phyloP scores from a whole-genome alignment of 1,284 basidiomycete genomes.

The Cryptococcus depauperatus region DNA sequence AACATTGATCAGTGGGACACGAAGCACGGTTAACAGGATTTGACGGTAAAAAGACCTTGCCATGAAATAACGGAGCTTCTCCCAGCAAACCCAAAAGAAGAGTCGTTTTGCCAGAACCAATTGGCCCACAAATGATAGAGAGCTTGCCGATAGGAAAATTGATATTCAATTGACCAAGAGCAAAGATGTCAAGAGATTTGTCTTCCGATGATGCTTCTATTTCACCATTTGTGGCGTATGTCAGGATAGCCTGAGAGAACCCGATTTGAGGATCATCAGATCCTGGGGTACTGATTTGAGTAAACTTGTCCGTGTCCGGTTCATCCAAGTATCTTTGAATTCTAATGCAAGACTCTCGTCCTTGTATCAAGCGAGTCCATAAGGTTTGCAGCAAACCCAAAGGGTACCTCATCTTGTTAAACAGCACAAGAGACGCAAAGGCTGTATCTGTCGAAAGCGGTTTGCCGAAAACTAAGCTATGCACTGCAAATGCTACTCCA shows the following conservation, averaged over 20 bases:
- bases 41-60: slow-evolving; percentile 50
- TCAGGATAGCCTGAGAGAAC: slow-evolving; percentile 48
- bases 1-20: slow-evolving; percentile 45
- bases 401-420: slow-evolving; percentile 47
- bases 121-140: slow-evolving; percentile 45
- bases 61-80: slow-evolving; percentile 49
- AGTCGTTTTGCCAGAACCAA: slow-evolving; percentile 60
- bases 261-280: slow-evolving; percentile 47
- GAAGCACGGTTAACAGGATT: slow-evolving; percentile 39
- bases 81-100: slow-evolving; percentile 53
- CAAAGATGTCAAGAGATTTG: slow-evolving; percentile 38
- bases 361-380: slow-evolving; percentile 47
- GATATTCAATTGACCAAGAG: slow-evolving; percentile 47
- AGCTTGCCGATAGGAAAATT: slow-evolving; percentile 44
- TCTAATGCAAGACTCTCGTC: slow-evolving; percentile 44
- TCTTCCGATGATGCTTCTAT: slow-evolving; percentile 3
- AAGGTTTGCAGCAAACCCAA: slow-evolving; percentile 36
- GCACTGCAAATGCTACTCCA: slow-evolving; percentile 47
- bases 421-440: slow-evolving; percentile 50
- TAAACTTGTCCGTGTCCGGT: slow-evolving; percentile 52
- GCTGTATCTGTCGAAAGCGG: slow-evolving; percentile 37
- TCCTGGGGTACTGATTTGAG: slow-evolving; percentile 43
- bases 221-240: slow-evolving; percentile 21
- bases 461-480: slow-evolving; percentile 34
- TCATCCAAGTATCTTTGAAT: slow-evolving; percentile 49